phyloP scores from a whole-genome alignment of 1,284 basidiomycete species.

The Sporisorium graminicola region DNA sequence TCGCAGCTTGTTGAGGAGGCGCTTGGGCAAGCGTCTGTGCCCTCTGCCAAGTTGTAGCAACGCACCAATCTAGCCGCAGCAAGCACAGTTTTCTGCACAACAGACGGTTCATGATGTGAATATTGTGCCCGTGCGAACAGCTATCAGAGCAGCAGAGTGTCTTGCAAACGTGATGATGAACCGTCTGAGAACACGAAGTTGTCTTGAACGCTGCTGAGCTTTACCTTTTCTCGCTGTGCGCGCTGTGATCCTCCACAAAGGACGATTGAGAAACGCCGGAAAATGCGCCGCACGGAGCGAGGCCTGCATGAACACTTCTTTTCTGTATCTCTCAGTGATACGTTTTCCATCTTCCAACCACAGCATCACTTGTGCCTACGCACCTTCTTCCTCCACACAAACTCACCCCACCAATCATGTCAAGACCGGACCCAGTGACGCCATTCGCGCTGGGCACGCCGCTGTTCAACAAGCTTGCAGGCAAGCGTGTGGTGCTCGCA shows the following conservation, averaged over 20 bases:
- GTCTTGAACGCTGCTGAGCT: not conserved
- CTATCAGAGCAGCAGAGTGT: not conserved
- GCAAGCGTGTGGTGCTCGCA: slow-evolving; percentile 63
- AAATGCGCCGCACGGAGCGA: slow-evolving; percentile 15
- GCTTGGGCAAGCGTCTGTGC: not conserved
- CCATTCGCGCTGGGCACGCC: slow-evolving; percentile 57
- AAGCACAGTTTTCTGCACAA: not conserved
- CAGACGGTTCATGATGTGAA: not conserved
- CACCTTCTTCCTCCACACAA: not conserved
- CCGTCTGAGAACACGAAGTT: not conserved
- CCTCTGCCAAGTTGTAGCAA: slow-evolving; percentile 4
- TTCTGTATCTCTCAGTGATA: not conserved
- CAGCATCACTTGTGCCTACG: not conserved
- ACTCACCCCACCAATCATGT: slow-evolving; percentile 11
- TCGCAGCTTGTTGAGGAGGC: slow-evolving; percentile 36
- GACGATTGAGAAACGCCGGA: slow-evolving; percentile 9
- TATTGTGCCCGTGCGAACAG: not conserved
- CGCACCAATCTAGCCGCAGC: not conserved
- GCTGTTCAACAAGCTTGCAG: slow-evolving; percentile 60
- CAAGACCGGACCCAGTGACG: slow-evolving; percentile 41
- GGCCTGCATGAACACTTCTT: not conserved
- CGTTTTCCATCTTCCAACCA: not conserved
- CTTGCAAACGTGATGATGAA: too few relatives aligned
- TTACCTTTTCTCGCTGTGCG: not conserved
- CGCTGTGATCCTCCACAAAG: slow-evolving; percentile 11